A percentile compares a stretch with the other conserved stretches of the same genome.
Evolutionary conservation across 768 basidiomycete species (phyloP).

Genomic region (Dentipellis sp.): DNA sequence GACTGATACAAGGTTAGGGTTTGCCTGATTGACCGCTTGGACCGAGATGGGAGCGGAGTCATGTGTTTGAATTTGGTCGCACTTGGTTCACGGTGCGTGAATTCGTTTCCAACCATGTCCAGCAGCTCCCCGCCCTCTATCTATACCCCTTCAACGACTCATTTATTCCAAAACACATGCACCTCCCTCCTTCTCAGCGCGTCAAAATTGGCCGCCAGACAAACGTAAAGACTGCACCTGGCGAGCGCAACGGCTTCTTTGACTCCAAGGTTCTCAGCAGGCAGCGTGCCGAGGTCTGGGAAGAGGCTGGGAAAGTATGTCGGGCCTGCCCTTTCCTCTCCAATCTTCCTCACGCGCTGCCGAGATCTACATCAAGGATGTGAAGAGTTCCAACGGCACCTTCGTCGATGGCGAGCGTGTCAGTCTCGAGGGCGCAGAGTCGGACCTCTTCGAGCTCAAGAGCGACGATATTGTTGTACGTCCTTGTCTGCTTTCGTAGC

Average conservation of each 20-base stretch:
- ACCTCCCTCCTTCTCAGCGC: slow-evolving; percentile 56
- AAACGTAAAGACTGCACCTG: slow-evolving; percentile 89
- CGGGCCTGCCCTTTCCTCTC: slow-evolving; percentile 7
- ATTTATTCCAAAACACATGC: slow-evolving; percentile 90
- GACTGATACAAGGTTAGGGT: no score
- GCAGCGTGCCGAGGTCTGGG: slow-evolving; percentile 98
- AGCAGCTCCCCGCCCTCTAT: slow-evolving; percentile 25
- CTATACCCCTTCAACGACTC: slow-evolving; percentile 92
- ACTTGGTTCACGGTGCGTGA: no score
- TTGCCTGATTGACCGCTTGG: no score
- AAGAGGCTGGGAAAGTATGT: slow-evolving; percentile 75
- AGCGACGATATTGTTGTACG: slow-evolving; percentile 92
- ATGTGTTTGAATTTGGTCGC: no score
- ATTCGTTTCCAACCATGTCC: slow-evolving; percentile 9
- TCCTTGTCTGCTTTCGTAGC: slow-evolving; percentile 12
- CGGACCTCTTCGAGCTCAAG: slow-evolving; percentile 89
- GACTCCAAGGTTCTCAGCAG: slow-evolving; percentile 92
- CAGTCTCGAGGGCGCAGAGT: slow-evolving; percentile 82
- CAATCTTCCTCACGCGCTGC: slow-evolving; percentile 9
- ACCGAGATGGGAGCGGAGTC: no score
- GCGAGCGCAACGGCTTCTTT: slow-evolving; percentile 92
- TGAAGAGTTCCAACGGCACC: slow-evolving; percentile 96
- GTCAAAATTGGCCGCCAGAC: slow-evolving; percentile 94
- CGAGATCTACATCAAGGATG: slow-evolving; percentile 96
- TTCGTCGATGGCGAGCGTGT: slow-evolving; percentile 96